These are phyloP conservation scores for Raphanus hybrid DNA, from an alignment of 441 rosid genomes.

Conservation along the genomic window DNA sequence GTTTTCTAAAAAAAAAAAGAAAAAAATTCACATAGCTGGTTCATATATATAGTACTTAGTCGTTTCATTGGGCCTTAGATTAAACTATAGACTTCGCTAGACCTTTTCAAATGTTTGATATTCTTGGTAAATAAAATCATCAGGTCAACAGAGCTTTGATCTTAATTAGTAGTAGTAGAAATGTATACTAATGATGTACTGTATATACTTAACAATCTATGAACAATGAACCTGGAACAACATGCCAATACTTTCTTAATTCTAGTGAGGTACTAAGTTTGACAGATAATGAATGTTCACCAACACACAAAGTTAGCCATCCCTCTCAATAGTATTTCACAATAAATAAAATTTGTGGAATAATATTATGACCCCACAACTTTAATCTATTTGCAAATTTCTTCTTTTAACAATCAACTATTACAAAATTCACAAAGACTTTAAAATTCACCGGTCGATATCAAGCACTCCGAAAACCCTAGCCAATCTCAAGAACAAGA, in stretches of 20 bases:
- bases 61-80: not conserved
- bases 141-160: not conserved
- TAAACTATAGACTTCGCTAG: not conserved
- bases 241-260: slow-evolving; percentile 5
- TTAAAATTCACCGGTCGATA: slow-evolving; percentile 28
- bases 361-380: slow-evolving; percentile 13
- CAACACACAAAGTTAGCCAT: slow-evolving; percentile 18
- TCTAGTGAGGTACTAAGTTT: slow-evolving; percentile 6
- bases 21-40: not conserved
- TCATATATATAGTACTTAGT: not conserved
- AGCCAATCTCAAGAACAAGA: slow-evolving; percentile 62
- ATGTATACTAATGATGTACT: not conserved
- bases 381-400: slow-evolving; percentile 30
- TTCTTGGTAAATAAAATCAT: not conserved
- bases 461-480: slow-evolving; percentile 54
- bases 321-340: slow-evolving; percentile 30
- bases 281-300: slow-evolving; percentile 24
- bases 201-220: slow-evolving; percentile 11
- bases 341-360: slow-evolving; percentile 4
- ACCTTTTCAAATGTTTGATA: not conserved
- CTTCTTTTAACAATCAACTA: slow-evolving; percentile 20
- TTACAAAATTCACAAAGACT: slow-evolving; percentile 11
- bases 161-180: not conserved
- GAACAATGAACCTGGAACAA: slow-evolving; percentile 35
- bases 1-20: too few relatives aligned